These are phyloP conservation scores for Clarireedia homoeocarpa DNA, from an alignment of 2,329 filamentous ascomycete genomes.

Conservation along the genomic window DNA sequence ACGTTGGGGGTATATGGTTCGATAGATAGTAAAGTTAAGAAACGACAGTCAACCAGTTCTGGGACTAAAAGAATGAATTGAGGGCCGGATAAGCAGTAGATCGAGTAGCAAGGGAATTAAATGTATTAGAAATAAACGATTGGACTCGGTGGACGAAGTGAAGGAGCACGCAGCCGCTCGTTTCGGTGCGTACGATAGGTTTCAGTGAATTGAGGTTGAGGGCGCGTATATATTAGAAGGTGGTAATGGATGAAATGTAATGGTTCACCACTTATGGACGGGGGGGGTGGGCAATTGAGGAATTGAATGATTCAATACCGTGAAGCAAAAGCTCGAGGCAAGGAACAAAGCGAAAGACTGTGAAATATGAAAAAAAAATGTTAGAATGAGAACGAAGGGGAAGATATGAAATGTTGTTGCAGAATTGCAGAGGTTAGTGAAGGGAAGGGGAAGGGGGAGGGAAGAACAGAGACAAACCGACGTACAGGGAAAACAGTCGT, in stretches of 20 bases:
- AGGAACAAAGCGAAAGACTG: conserved; percentile 21
- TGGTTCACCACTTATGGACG: conserved; percentile 2
- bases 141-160: background rate
- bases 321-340: conserved; percentile 11
- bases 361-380: background rate
- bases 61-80: conserved; percentile 13
- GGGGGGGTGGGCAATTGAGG: conserved; percentile 12
- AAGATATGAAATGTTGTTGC: conserved; percentile 6
- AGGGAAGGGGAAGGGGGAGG: conserved; percentile 3
- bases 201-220: conserved; percentile 1
- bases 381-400: conserved; percentile 4
- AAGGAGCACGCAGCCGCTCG: conserved; percentile 6
- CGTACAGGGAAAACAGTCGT: background rate
- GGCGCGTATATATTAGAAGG: conserved; percentile 11
- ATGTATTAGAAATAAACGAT: background rate
- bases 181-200: conserved; percentile 6
- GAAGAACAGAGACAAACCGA: background rate
- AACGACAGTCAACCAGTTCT: conserved; percentile 1
- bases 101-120: background rate
- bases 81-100: background rate
- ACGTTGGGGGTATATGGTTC: background rate
- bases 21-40: background rate
- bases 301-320: conserved; percentile 7
- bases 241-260: conserved; percentile 4
- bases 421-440: background rate